Conservation (phyloP, 805 yeast species). For the Zygosaccharomyces bailii region DNA sequence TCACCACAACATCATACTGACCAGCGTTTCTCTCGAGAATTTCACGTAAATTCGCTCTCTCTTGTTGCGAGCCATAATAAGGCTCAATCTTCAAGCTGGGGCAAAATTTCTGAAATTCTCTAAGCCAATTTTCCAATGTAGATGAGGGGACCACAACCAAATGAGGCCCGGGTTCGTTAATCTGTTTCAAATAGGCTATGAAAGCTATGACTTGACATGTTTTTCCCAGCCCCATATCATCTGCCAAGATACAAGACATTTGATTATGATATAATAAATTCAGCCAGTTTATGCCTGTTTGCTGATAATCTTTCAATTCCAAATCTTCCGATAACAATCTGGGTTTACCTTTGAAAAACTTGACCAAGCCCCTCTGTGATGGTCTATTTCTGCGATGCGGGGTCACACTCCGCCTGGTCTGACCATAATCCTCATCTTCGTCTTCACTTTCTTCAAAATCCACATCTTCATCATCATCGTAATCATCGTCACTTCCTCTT, state of each 20-base stretch:
- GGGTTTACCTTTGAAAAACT: conserved; percentile 72
- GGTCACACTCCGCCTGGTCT: conserved; percentile 27
- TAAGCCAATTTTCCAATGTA: conserved; percentile 93
- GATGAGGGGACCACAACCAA: conserved; percentile 94
- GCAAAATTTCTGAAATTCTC: conserved; percentile 88
- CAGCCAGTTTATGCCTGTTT: conserved; percentile 96
- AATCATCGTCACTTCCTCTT: conserved; percentile 32
- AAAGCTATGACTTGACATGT: conserved; percentile 95
- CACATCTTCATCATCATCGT: conserved; percentile 31
- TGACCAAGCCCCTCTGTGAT: conserved; percentile 21
- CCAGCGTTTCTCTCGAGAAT: conserved; percentile 52
- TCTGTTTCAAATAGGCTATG: conserved; percentile 75
- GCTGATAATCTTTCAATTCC: conserved; percentile 82
- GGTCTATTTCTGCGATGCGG: conserved; percentile 12
- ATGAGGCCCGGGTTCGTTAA: conserved; percentile 68
- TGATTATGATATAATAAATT: conserved; percentile 69
- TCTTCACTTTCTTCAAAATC: conserved; percentile 32
- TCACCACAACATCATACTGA: conserved; percentile 81
- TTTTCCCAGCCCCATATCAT: conserved; percentile 98
- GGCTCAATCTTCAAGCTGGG: conserved; percentile 83
- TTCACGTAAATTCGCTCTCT: conserved; percentile 79
- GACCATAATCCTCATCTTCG: conserved; percentile 16
- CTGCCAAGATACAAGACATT: conserved; percentile 91
- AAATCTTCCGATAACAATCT: conserved; percentile 56
- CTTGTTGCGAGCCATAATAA: conserved; percentile 84